Conservation (phyloP, 2,329 filamentous ascomycete genomes). For the Exophiala aquamarina region DNA sequence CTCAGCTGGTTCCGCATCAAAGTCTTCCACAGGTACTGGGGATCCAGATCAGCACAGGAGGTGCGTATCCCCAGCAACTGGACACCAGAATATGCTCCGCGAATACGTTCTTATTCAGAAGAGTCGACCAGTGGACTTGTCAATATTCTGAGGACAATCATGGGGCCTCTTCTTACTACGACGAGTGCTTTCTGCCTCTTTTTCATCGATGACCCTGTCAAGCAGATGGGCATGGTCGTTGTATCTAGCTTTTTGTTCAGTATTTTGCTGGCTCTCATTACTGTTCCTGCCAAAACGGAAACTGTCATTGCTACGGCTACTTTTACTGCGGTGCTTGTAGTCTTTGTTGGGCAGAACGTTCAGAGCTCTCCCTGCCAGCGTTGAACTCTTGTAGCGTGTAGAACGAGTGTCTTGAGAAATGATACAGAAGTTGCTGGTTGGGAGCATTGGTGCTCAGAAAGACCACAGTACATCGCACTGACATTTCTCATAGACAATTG, state of each 20-base stretch:
- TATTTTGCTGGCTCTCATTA: constrained; percentile 27
- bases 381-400: no score
- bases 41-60: not conserved
- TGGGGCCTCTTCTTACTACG: constrained; percentile 32
- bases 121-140: constrained; percentile 7
- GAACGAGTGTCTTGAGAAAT: no score
- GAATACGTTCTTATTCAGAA: constrained; percentile 2
- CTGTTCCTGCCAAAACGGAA: constrained; percentile 30
- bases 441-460: no score
- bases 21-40: constrained; percentile 4
- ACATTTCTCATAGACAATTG: no score
- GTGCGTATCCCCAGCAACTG: constrained; percentile 1
- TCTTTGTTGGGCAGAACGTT: constrained; percentile 7
- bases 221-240: constrained; percentile 29
- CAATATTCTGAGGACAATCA: constrained; percentile 27
- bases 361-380: no score
- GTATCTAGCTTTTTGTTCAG: constrained; percentile 31
- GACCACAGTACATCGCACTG: no score
- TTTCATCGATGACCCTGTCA: constrained; percentile 25
- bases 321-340: constrained; percentile 21
- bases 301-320: constrained; percentile 34
- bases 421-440: no score
- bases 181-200: constrained; percentile 32
- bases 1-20: constrained; percentile 5
- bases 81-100: not conserved